Conservation (phyloP, 2,329 filamentous ascomycete species). For the Fusarium beomiforme region DNA sequence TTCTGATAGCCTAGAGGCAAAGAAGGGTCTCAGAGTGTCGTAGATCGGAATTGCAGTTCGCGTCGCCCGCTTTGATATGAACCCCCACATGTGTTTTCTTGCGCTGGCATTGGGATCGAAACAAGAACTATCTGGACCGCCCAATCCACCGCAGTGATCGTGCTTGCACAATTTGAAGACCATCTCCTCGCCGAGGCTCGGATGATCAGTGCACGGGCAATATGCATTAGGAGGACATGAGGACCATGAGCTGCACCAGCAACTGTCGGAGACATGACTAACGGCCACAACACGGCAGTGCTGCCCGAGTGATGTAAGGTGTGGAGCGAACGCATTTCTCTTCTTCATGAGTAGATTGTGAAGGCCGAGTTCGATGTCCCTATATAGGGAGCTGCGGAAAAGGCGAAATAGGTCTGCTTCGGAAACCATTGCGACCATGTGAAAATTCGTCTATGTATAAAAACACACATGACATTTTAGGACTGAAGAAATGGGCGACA, state of each 20-base stretch:
- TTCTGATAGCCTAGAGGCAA: background rate
- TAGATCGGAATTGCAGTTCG: too few species aligned
- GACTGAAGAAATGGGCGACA: background rate
- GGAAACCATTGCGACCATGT: background rate
- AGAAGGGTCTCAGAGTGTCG: background rate
- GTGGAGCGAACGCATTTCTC: background rate
- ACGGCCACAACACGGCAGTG: background rate
- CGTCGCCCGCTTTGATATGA: background rate
- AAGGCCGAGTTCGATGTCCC: conserved; percentile 10
- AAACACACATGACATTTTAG: background rate
- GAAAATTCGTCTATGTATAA: background rate
- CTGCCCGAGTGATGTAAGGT: background rate
- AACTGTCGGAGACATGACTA: background rate
- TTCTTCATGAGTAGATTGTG: background rate
- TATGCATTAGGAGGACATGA: background rate
- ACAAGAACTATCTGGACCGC: background rate
- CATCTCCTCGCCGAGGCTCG: background rate
- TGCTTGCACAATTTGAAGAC: background rate
- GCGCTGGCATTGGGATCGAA: conserved; percentile 1
- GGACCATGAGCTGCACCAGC: background rate
- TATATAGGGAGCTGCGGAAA: background rate
- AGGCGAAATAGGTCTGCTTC: background rate
- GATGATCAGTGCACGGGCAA: background rate
- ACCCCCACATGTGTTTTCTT: background rate
- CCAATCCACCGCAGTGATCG: background rate